Percentiles rank a stretch among this genome's conserved stretches.
Evolutionary conservation across 2,329 filamentous ascomycete genomes (phyloP).

Genomic region (Sarocladiaceae sp.): DNA sequence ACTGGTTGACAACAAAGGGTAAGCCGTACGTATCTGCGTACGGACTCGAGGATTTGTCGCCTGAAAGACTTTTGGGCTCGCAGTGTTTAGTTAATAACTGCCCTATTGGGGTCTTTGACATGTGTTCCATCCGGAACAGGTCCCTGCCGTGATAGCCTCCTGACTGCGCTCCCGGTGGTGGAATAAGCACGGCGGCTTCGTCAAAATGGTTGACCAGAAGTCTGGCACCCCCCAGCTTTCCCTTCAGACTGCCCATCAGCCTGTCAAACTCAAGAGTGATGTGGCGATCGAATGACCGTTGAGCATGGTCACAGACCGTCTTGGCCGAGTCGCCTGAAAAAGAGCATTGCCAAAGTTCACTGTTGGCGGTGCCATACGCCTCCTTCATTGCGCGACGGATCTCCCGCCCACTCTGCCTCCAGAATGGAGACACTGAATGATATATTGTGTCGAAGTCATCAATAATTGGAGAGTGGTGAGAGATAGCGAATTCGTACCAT

Average conservation of each 20-base stretch:
- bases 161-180: slow-evolving; percentile 6
- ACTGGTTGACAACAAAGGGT: slow-evolving; percentile 28
- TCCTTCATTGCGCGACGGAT: slow-evolving; percentile 21
- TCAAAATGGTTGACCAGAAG: slow-evolving; percentile 43
- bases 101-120: slow-evolving; percentile 24
- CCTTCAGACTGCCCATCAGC: slow-evolving; percentile 18
- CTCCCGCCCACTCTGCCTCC: slow-evolving; percentile 28
- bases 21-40: slow-evolving; percentile 19
- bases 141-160: neutral
- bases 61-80: neutral
- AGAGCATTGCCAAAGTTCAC: slow-evolving; percentile 31
- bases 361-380: slow-evolving; percentile 16
- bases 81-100: slow-evolving; percentile 25
- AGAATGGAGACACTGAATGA: slow-evolving; percentile 32
- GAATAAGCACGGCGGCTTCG: slow-evolving; percentile 37
- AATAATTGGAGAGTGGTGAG: slow-evolving; percentile 31
- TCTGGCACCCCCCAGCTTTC: slow-evolving; percentile 27
- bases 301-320: slow-evolving; percentile 26
- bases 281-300: slow-evolving; percentile 26
- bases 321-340: slow-evolving; percentile 19
- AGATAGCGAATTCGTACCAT: slow-evolving; percentile 34
- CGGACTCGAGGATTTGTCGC: neutral
- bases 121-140: slow-evolving; percentile 17
- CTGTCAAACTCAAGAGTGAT: slow-evolving; percentile 24
- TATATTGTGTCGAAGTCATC: slow-evolving; percentile 40